Conservation (phyloP, 768 basidiomycete species). For the Termitomyces bulborhizus region DNA sequence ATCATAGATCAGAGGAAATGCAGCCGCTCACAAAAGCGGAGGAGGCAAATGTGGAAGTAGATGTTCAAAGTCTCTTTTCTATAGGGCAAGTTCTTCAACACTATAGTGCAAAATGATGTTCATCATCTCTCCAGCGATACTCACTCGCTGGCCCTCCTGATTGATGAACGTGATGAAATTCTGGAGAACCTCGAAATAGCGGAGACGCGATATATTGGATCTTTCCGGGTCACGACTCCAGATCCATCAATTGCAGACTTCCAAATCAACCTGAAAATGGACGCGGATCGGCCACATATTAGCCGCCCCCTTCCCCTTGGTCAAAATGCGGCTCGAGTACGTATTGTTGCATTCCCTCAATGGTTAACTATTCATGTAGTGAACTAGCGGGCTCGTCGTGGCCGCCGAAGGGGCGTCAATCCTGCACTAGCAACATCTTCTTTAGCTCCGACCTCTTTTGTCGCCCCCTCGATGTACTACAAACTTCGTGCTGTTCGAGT, state of each 20-base stretch:
- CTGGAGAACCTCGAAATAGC: slow-evolving; percentile 78
- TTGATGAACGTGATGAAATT: slow-evolving; percentile 70
- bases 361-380: neutral
- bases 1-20: slow-evolving; percentile 33
- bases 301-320: slow-evolving; percentile 61
- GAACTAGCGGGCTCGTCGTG: slow-evolving; percentile 19
- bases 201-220: slow-evolving; percentile 71
- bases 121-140: slow-evolving; percentile 48
- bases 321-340: slow-evolving; percentile 25
- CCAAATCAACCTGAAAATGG: slow-evolving; percentile 33
- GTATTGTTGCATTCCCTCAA: slow-evolving; percentile 1
- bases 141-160: slow-evolving; percentile 55
- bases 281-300: slow-evolving; percentile 50
- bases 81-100: slow-evolving; percentile 47
- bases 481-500: slow-evolving; percentile 59
- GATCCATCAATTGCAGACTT: slow-evolving; percentile 66
- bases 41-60: slow-evolving; percentile 46
- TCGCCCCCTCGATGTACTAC: slow-evolving; percentile 77
- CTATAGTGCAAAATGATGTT: neutral
- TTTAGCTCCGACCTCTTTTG: slow-evolving; percentile 71
- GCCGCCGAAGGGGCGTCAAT: slow-evolving; percentile 46
- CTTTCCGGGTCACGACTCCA: slow-evolving; percentile 67
- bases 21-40: slow-evolving; percentile 35
- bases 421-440: slow-evolving; percentile 64
- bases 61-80: slow-evolving; percentile 68